A percentile compares a stretch with the other conserved stretches of the same genome.
Conservation (phyloP, 208 protist genomes). For the Leishmania arabica region DNA sequence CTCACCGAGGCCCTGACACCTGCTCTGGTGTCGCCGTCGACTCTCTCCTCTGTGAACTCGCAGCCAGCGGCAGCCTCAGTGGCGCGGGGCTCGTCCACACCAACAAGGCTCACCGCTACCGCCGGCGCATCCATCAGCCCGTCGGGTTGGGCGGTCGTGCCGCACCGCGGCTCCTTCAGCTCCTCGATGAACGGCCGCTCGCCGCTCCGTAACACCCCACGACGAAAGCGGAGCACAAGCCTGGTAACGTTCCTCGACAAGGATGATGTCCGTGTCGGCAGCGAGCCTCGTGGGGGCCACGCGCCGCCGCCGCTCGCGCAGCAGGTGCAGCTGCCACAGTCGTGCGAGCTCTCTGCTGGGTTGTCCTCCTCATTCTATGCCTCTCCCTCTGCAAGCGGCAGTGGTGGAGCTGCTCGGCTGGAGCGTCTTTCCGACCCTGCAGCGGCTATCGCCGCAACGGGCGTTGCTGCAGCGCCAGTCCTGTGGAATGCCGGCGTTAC, state of each 20-base stretch:
- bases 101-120: not conserved
- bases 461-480: not conserved
- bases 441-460: not conserved
- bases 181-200: conserved; percentile 21
- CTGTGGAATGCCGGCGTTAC: not conserved
- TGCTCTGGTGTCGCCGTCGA: not conserved
- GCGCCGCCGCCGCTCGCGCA: not conserved
- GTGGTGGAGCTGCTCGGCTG: not conserved
- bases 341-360: not conserved
- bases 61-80: not conserved
- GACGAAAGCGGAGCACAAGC: conserved; percentile 19
- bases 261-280: not conserved
- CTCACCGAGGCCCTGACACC: not conserved
- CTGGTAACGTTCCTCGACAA: conserved; percentile 22
- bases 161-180: conserved; percentile 17
- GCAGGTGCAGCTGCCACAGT: not conserved
- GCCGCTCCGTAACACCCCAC: conserved; percentile 6
- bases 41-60: not conserved
- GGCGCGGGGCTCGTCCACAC: not conserved
- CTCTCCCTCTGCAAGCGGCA: no score
- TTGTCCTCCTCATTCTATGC: not conserved
- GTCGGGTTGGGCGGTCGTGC: not conserved
- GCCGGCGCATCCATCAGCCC: not conserved
- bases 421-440: not conserved
- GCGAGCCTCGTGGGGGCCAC: not conserved